These are phyloP conservation scores for Helicosporidium sp. DNA, from an alignment of 139 green algal species.

Conservation along the genomic window DNA sequence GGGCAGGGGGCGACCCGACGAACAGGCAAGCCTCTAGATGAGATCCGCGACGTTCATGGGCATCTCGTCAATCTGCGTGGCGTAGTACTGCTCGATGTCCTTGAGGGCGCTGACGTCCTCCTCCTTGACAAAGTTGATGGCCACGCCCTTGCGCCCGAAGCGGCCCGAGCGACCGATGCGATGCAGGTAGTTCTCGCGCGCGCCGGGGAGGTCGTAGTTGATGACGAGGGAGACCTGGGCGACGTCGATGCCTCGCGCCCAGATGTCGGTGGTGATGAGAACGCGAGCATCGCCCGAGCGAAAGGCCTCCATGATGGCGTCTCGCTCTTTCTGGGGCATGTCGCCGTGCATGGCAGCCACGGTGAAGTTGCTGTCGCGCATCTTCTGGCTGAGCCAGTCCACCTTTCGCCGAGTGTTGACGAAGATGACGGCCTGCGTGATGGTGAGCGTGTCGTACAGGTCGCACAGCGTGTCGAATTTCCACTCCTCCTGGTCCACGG, in stretches of 20 bases:
- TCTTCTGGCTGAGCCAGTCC: slow-evolving; percentile 95
- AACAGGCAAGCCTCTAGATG: slow-evolving; percentile 24
- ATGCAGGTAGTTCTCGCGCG: slow-evolving; percentile 97
- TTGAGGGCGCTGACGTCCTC: slow-evolving; percentile 87
- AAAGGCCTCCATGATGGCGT: slow-evolving; percentile 96
- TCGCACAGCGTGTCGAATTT: slow-evolving; percentile 99
- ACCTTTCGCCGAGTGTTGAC: slow-evolving; percentile 95
- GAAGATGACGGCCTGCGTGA: slow-evolving; percentile 99
- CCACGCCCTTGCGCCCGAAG: slow-evolving; percentile 92
- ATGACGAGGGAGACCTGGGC: slow-evolving; percentile 98
- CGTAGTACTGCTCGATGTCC: slow-evolving; percentile 98
- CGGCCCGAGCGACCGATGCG: slow-evolving; percentile 82
- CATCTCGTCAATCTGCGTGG: slow-evolving; percentile 84
- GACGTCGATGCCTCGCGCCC: slow-evolving; percentile 92
- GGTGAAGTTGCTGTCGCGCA: slow-evolving; percentile 94
- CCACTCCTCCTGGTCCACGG: slow-evolving; percentile 96
- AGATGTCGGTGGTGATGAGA: slow-evolving; percentile 97
- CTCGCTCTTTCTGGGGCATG: slow-evolving; percentile 95
- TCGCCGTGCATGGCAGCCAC: slow-evolving; percentile 93
- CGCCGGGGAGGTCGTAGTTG: slow-evolving; percentile 99
- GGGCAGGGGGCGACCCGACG: background rate
- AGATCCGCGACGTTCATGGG: slow-evolving; percentile 82
- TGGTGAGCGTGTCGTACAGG: slow-evolving; percentile 97
- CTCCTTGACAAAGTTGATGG: slow-evolving; percentile 94
- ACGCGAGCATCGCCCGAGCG: slow-evolving; percentile 62